Evolutionary conservation across 2,329 filamentous ascomycete genomes (phyloP), one percentile per base, ranked within the genome.

Genomic region (Clonostachys solani): DNA sequence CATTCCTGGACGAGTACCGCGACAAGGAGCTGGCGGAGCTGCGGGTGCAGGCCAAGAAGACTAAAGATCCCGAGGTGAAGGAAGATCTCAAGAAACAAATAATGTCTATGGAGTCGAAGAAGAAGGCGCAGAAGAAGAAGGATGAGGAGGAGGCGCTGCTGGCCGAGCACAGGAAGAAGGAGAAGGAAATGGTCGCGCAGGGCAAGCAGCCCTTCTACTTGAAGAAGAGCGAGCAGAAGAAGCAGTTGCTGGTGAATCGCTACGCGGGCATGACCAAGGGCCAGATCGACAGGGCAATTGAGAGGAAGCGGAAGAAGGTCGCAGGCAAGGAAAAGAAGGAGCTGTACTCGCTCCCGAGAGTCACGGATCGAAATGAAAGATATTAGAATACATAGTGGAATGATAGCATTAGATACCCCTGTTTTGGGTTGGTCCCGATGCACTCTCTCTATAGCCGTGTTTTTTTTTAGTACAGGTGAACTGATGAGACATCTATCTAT

Each of bases 171-270:
- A 81, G 87, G 60, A 80, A 80, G 69, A 78, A 84, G 64, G 94
- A 99, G 75, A 91, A 89, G 71, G 87, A 92, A 64, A 71, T 88
- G 50, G 84, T 97, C 45, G 83, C 83, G 58, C 81, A 95, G 71
- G 94, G 94, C 51, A 96, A 96, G 81, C 83, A 80, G 63, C 92
- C 94, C 0, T 99, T 91, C 71, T 97, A 89, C 68, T 73, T 97
- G 58, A 99, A 99, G 81, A 86, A 85, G 72, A 83, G 84, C 60
- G 92, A 96, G 70, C 81, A 94, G 74, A 95, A 94, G 84, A 90
- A 92, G 75, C 75, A 86, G 66, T 75, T 91, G 47, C 72, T 96
- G 52, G 74, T 88, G 60, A 85, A 94, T 58, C 83, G 86, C 63
- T 96, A 88, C 67, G 80, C 85, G 57, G 80, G 81, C 50, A 87